Evolutionary conservation across 768 basidiomycete species (phyloP).

Genomic region (Mycena capillaripes): DNA sequence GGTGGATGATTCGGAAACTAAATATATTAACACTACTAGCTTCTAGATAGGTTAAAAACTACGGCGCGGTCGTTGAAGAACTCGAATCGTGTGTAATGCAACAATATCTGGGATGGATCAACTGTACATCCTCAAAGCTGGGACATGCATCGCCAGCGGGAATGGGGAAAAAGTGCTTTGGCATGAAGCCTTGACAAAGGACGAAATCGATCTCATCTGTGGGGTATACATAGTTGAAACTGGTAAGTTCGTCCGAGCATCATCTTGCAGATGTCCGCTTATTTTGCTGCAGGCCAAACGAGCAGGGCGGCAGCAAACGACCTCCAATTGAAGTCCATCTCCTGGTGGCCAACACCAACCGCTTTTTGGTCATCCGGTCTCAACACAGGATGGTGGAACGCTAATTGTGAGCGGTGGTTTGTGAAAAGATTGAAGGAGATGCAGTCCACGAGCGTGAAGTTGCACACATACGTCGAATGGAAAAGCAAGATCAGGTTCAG

Average conservation of each 20-base stretch:
- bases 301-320: constrained; percentile 1
- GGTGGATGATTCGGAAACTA: no score
- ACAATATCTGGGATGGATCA: constrained; percentile 12
- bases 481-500: constrained; percentile 23
- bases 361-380: constrained; percentile 23
- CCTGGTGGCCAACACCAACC: constrained; percentile 29
- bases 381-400: constrained; percentile 26
- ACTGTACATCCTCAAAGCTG: no score
- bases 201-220: constrained; percentile 14
- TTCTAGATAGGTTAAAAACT: constrained; percentile 29
- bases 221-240: constrained; percentile 25
- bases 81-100: constrained; percentile 29
- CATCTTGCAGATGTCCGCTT: neutral
- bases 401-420: constrained; percentile 23
- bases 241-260: constrained; percentile 1
- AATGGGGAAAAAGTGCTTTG: no score
- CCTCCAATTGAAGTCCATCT: constrained; percentile 20
- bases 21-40: constrained; percentile 9
- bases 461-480: constrained; percentile 22
- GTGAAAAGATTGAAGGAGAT: constrained; percentile 24
- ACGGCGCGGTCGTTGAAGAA: constrained; percentile 26
- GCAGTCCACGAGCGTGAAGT: neutral
- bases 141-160: no score
- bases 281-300: constrained; percentile 21
- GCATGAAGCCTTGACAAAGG: no score